phyloP scores from a whole-genome alignment of 768 basidiomycete species.

The Tulasnella sp. region DNA sequence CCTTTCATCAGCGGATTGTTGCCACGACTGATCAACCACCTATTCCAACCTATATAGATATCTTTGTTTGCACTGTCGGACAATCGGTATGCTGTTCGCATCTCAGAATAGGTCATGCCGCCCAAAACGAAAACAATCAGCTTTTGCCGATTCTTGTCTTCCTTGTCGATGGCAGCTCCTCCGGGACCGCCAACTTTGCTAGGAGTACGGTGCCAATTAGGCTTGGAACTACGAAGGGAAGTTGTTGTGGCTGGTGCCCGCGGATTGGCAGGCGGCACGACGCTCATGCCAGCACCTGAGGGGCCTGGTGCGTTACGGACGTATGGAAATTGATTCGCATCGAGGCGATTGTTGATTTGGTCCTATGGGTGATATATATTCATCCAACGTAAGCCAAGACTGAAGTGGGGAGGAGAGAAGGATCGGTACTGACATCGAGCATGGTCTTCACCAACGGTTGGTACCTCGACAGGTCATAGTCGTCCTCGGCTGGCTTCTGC shows the following conservation, averaged over 20 bases:
- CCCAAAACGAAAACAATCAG: constrained; percentile 86
- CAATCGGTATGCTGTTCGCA: constrained; percentile 76
- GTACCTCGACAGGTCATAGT: constrained; percentile 92
- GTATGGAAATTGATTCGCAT: constrained; percentile 76
- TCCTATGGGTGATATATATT: constrained; percentile 45
- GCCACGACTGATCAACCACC: background rate
- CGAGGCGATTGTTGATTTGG: constrained; percentile 66
- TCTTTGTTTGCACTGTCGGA: constrained; percentile 71
- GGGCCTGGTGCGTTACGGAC: constrained; percentile 58
- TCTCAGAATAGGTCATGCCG: constrained; percentile 93
- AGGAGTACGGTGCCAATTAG: constrained; percentile 77
- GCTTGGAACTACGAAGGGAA: constrained; percentile 81
- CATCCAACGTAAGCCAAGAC: background rate
- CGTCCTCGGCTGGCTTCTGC: constrained; percentile 74
- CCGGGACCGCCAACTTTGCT: constrained; percentile 33
- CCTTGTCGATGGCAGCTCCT: constrained; percentile 36
- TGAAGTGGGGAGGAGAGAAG: background rate
- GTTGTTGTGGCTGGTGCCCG: constrained; percentile 28
- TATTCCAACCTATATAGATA: constrained; percentile 74
- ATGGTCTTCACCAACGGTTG: constrained; percentile 73
- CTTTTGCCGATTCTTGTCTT: constrained; percentile 45
- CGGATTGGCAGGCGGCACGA: background rate
- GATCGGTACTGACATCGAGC: constrained; percentile 63
- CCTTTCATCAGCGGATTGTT: background rate
- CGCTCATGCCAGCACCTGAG: constrained; percentile 23